Evolutionary conservation across 768 basidiomycete genomes (phyloP).

Genomic region (Infundibulicybe gibba): DNA sequence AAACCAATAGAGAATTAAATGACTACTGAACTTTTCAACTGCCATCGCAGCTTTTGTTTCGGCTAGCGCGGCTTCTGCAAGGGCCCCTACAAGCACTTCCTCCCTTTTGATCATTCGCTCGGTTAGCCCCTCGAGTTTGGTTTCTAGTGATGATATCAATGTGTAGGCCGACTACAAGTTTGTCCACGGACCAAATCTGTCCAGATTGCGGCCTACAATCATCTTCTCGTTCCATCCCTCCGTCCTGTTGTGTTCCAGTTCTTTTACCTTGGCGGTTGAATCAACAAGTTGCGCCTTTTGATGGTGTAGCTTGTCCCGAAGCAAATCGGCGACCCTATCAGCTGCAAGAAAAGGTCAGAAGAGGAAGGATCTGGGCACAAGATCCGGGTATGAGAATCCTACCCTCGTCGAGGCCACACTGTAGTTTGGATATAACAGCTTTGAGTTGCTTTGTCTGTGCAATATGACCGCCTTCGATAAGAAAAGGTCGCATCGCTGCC

Average conservation of each 20-base stretch:
- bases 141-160: slow-evolving; percentile 9
- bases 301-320: slow-evolving; percentile 33
- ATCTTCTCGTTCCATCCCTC: slow-evolving; percentile 10
- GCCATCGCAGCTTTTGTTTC: slow-evolving; percentile 17
- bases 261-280: slow-evolving; percentile 23
- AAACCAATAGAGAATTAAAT: no score
- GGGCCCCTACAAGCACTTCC: slow-evolving; percentile 11
- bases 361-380: neutral
- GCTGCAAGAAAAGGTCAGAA: slow-evolving; percentile 15
- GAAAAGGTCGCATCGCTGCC: no score
- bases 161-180: neutral
- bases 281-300: slow-evolving; percentile 28
- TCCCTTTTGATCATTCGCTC: slow-evolving; percentile 18
- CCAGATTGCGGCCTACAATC: no score
- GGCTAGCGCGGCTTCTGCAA: slow-evolving; percentile 15
- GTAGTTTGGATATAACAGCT: slow-evolving; percentile 16
- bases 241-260: slow-evolving; percentile 31
- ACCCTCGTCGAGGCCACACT: slow-evolving; percentile 25
- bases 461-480: no score
- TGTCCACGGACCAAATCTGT: no score
- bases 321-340: slow-evolving; percentile 31
- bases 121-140: slow-evolving; percentile 16
- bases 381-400: neutral
- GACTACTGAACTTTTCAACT: neutral
- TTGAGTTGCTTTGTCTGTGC: no score